phyloP scores from a whole-genome alignment of 164 flowering plant genomes.

The Tetracentron sinense region DNA sequence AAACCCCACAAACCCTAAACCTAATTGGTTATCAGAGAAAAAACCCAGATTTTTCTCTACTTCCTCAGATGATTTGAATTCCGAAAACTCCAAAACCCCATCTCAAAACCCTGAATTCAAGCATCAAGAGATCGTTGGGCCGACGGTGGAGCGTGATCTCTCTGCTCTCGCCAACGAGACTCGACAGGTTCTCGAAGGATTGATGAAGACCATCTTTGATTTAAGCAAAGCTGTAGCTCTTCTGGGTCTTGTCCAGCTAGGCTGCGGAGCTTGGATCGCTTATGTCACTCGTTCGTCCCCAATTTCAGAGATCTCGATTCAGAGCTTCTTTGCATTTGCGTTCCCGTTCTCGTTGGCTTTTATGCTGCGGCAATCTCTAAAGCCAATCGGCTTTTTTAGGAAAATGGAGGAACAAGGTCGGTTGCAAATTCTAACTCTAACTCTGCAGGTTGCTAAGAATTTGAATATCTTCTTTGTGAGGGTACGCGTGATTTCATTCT shows the following conservation, averaged over 20 bases:
- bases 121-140: conserved; percentile 34
- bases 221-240: conserved; percentile 59
- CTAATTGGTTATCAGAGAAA: background rate
- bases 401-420: conserved; percentile 90
- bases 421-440: conserved; percentile 76
- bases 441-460: conserved; percentile 70
- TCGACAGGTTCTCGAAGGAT: conserved; percentile 46
- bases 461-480: conserved; percentile 58
- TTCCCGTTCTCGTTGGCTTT: conserved; percentile 77
- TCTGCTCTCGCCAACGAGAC: conserved; percentile 32
- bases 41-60: conserved; percentile 9
- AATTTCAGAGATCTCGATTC: conserved; percentile 41
- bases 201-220: conserved; percentile 54
- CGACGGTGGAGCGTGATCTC: conserved; percentile 35
- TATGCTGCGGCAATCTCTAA: conserved; percentile 51
- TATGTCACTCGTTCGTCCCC: conserved; percentile 39
- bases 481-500: conserved; percentile 42
- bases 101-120: conserved; percentile 18
- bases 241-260: conserved; percentile 66
- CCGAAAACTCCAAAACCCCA: conserved; percentile 7
- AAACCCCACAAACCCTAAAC: background rate
- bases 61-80: conserved; percentile 1
- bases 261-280: conserved; percentile 77
- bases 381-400: conserved; percentile 73
- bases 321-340: conserved; percentile 64